phyloP scores from a whole-genome alignment of 768 basidiomycete genomes.

The Leccinum longicurvipes region DNA sequence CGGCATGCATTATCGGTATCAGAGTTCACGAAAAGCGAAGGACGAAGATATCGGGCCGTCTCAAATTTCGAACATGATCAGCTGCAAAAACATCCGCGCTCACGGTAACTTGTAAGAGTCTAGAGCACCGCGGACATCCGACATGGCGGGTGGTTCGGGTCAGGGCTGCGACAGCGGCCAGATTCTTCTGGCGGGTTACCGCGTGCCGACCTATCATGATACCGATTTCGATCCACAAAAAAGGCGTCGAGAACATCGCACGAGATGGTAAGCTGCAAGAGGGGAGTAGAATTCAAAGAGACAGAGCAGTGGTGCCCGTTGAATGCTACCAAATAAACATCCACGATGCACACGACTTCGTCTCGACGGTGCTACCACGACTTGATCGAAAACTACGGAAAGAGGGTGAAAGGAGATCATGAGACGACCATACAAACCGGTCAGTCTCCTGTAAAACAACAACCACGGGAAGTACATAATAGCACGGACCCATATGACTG shows the following conservation, averaged over 20 bases:
- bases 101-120: neutral
- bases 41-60: neutral
- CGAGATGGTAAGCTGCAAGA: neutral
- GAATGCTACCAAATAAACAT: neutral
- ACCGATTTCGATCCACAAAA: too few relatives aligned
- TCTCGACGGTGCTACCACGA: neutral
- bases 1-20: neutral
- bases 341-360: neutral
- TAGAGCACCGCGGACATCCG: neutral
- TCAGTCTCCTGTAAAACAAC: neutral
- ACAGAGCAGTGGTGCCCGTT: too few relatives aligned
- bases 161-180: too few relatives aligned
- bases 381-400: neutral
- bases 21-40: neutral
- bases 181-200: too few relatives aligned
- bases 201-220: too few relatives aligned
- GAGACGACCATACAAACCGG: too few relatives aligned
- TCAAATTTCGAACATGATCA: neutral
- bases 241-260: neutral
- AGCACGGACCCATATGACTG: neutral
- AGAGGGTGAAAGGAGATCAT: neutral
- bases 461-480: neutral
- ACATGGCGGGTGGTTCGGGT: too few relatives aligned
- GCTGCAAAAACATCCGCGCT: neutral
- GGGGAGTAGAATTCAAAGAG: too few relatives aligned